These are phyloP conservation scores for Suillus placidus DNA, from an alignment of 768 basidiomycete genomes.

Conservation along the genomic window DNA sequence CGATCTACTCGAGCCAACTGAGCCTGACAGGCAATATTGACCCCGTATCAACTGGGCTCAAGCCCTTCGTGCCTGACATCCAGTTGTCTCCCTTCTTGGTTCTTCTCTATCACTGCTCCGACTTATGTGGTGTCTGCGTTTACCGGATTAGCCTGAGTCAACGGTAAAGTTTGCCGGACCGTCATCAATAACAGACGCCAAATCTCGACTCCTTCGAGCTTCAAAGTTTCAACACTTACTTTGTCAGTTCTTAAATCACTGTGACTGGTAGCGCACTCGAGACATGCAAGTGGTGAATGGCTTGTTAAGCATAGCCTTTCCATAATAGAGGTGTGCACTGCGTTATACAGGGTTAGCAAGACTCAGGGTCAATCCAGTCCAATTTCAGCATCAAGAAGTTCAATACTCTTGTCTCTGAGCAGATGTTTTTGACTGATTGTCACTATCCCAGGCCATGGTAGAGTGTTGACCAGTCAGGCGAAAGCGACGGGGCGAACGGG, in stretches of 20 bases:
- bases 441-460: neutral
- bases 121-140: no score
- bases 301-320: no score
- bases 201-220: neutral
- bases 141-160: neutral
- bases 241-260: neutral
- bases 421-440: no score
- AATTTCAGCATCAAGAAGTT: neutral
- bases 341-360: neutral
- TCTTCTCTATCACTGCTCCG: neutral
- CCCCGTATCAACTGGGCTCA: neutral
- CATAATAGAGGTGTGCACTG: no score
- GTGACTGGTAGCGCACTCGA: no score
- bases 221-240: neutral
- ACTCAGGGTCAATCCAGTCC: neutral
- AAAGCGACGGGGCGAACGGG: neutral
- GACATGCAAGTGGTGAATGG: no score
- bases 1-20: neutral
- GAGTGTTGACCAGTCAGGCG: neutral
- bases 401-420: no score
- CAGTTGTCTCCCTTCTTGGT: neutral
- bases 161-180: neutral
- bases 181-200: neutral
- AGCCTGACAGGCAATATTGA: neutral
- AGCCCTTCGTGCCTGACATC: neutral